phyloP scores from a whole-genome alignment of 2,329 filamentous ascomycete genomes.

The Ceratocystis cubensis region DNA sequence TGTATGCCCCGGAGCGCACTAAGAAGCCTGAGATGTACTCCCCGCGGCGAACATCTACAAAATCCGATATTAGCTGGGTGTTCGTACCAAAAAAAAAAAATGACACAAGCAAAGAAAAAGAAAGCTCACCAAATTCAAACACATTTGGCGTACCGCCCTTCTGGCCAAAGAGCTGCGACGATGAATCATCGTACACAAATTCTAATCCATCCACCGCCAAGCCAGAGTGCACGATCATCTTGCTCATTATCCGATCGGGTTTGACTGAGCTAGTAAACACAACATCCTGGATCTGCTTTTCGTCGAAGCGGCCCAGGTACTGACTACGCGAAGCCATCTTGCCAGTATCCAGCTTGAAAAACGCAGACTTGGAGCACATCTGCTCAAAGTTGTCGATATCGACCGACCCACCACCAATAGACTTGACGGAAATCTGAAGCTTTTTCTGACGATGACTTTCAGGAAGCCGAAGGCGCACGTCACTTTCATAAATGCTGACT shows the following conservation, averaged over 20 bases:
- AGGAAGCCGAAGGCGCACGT: slow-evolving; percentile 58
- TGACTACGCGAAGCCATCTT: slow-evolving; percentile 65
- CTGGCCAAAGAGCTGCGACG: slow-evolving; percentile 77
- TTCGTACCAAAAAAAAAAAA: neutral
- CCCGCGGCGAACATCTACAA: slow-evolving; percentile 43
- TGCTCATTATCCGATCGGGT: slow-evolving; percentile 60
- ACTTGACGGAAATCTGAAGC: slow-evolving; percentile 62
- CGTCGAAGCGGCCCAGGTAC: slow-evolving; percentile 58
- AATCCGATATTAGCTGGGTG: slow-evolving; percentile 17
- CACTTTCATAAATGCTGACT: slow-evolving; percentile 59
- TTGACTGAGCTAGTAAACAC: slow-evolving; percentile 58
- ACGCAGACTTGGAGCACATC: slow-evolving; percentile 58
- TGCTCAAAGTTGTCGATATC: slow-evolving; percentile 64
- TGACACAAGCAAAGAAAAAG: neutral
- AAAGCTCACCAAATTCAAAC: slow-evolving; percentile 59
- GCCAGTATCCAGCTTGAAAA: slow-evolving; percentile 57
- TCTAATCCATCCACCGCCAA: slow-evolving; percentile 72
- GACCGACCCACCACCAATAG: slow-evolving; percentile 59
- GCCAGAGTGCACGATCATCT: slow-evolving; percentile 65
- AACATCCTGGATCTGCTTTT: slow-evolving; percentile 60
- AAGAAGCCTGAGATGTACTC: slow-evolving; percentile 83
- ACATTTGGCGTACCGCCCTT: slow-evolving; percentile 55
- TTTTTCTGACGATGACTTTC: slow-evolving; percentile 59
- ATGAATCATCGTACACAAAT: slow-evolving; percentile 81
- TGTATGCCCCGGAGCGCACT: slow-evolving; percentile 65